Conservation (phyloP, 306 rosid species). For the Trifolium pratense region DNA sequence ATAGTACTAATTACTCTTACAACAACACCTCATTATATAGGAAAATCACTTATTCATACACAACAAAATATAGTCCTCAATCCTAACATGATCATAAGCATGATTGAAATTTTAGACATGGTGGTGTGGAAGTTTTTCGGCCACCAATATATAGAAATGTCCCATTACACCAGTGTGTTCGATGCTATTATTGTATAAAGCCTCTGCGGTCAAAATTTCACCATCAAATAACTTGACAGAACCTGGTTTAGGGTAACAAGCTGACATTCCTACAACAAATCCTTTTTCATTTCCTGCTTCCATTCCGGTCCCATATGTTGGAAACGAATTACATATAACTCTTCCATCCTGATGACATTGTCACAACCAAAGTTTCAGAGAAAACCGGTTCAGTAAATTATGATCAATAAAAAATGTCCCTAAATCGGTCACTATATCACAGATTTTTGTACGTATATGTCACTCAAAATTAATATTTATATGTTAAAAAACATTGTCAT, state of each 20-base stretch:
- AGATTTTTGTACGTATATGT: too few relatives aligned
- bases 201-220: conserved; percentile 53
- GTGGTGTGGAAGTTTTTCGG: conserved; percentile 55
- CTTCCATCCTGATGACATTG: conserved; percentile 63
- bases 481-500: not conserved
- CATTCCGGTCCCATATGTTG: conserved; percentile 69
- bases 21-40: not conserved
- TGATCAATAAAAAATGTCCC: not conserved
- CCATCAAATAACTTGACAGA: conserved; percentile 61
- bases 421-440: too few relatives aligned
- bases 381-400: too few relatives aligned
- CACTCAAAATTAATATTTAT: not conserved
- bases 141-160: conserved; percentile 66
- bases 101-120: conserved; percentile 16
- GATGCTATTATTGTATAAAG: conserved; percentile 45
- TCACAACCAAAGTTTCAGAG: conserved; percentile 1
- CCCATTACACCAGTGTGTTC: conserved; percentile 81
- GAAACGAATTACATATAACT: conserved; percentile 63
- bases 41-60: not conserved
- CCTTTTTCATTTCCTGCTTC: conserved; percentile 81
- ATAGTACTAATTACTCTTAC: not conserved
- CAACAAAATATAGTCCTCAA: not conserved
- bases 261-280: conserved; percentile 78
- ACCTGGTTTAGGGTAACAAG: conserved; percentile 76
- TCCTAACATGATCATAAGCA: not conserved